Conservation (phyloP, 148 eudicot species). For the Fagopyrum tataricum region DNA sequence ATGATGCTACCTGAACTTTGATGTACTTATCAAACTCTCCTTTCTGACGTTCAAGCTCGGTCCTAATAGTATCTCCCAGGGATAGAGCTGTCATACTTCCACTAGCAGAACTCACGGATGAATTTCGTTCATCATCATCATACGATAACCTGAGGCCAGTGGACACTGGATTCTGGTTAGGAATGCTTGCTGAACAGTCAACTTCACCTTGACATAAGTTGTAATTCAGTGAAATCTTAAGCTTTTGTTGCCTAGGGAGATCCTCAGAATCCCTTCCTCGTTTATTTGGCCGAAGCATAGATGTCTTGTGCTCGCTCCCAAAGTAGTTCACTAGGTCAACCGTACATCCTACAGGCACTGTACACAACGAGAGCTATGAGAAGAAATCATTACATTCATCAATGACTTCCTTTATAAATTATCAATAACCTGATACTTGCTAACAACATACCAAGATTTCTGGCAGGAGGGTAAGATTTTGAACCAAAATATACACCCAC, state of each 20-base stretch:
- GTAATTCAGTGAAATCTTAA: slow-evolving; percentile 59
- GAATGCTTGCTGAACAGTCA: slow-evolving; percentile 50
- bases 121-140: slow-evolving; percentile 90
- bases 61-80: slow-evolving; percentile 49
- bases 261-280: slow-evolving; percentile 49
- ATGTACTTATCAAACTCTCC: slow-evolving; percentile 76
- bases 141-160: slow-evolving; percentile 87
- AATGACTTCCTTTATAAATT: too few relatives aligned
- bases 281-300: slow-evolving; percentile 49
- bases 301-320: slow-evolving; percentile 48
- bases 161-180: slow-evolving; percentile 66
- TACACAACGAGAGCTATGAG: not conserved
- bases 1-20: slow-evolving; percentile 60
- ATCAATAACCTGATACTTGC: too few relatives aligned
- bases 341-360: slow-evolving; percentile 59
- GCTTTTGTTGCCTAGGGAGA: slow-evolving; percentile 58
- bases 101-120: slow-evolving; percentile 83
- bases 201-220: slow-evolving; percentile 47
- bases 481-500: too few relatives aligned
- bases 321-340: slow-evolving; percentile 68
- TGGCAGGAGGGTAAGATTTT: not conserved
- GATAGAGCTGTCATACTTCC: slow-evolving; percentile 65
- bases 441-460: not conserved
- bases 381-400: not conserved
- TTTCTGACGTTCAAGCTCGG: slow-evolving; percentile 69